These are phyloP conservation scores for Marasmius sp. DNA, from an alignment of 1,284 basidiomycete species.

Conservation along the genomic window DNA sequence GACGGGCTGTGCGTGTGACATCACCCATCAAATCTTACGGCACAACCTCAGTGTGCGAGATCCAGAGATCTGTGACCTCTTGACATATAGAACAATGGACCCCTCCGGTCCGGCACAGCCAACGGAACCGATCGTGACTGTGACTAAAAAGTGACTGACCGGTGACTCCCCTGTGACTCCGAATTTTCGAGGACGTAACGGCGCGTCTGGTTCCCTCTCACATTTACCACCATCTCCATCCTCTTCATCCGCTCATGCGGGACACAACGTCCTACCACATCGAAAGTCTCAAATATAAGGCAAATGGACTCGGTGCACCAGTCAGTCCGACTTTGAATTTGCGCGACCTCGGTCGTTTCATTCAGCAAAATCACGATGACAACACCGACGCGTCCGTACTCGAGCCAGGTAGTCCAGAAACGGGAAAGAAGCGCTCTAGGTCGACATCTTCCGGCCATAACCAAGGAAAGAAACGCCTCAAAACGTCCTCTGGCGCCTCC, in stretches of 20 bases:
- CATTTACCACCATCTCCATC: no score
- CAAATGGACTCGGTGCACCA: neutral
- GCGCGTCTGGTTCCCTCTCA: no score
- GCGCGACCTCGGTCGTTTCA: conserved; percentile 18
- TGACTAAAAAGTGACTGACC: no score
- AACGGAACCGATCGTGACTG: no score
- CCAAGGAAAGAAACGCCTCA: conserved; percentile 11
- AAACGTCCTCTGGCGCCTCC: conserved; percentile 10
- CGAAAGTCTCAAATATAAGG: neutral
- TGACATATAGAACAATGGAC: no score
- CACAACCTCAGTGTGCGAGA: no score
- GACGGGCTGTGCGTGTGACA: no score
- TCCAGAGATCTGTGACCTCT: no score
- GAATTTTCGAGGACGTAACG: neutral
- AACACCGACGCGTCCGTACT: conserved; percentile 10
- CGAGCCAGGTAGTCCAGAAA: neutral
- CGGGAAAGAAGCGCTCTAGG: conserved; percentile 18
- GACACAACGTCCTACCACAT: neutral
- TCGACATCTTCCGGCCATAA: neutral
- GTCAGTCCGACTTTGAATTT: conserved; percentile 17
- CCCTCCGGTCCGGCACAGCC: no score
- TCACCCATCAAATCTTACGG: no score
- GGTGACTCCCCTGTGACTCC: neutral
- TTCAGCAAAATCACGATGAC: conserved; percentile 10
- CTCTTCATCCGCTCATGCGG: neutral